Base-by-base conservation (phyloP, 2,329 filamentous ascomycete genomes). In the Sporothrix mexicana region DNA sequence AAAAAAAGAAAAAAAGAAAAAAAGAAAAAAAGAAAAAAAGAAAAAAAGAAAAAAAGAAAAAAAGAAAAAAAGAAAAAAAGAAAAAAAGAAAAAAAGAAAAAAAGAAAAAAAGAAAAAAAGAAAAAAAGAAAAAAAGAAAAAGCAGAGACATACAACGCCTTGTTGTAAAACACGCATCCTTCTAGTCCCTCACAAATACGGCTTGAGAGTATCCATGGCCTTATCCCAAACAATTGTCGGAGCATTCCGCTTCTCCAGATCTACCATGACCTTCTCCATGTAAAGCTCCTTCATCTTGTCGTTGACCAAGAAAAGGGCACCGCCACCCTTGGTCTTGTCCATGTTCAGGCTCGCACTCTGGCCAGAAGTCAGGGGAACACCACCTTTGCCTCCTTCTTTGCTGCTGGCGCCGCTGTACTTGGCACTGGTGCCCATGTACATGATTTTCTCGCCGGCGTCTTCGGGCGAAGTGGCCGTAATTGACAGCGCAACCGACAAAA, bases 391-490 rank as follows among this genome's bases (percentile, higher is more conserved):
- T 2, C 43, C 61, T 20, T 66, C 61, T 47, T 66, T 66, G 61
- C 9, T 25, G 61, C 61, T 25, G 5, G 10, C 36, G 9, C 69
- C 55, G 10, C 69, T 53, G 69, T 61, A 62, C 41, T 47, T 62
- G 55, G 69, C 69, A 20, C 69, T 71, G 36, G 55, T 71, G 41
- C 36, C 15, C 69, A 71, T 47, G 43, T 71, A 71, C 55, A 71
- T 20, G 55, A 62, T 41, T 41, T 71, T 71, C 17, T 61, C 69
- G 10, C 10, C 69, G 4, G 69, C 69, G 20, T 71, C 69, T 13
- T 43, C 69, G 4, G 69, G 69, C n/a, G 69, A 71, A 2, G 55
- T 62, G 9, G 41, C 69, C 2, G 15, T 13, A 41, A 71, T 2
- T 10, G 55, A 36, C 36, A 71, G 69, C 20, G 49, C 7, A 9